Evolutionary conservation across 495 filamentous ascomycete genomes (phyloP).

Genomic region (Clavariopsis aquatica): DNA sequence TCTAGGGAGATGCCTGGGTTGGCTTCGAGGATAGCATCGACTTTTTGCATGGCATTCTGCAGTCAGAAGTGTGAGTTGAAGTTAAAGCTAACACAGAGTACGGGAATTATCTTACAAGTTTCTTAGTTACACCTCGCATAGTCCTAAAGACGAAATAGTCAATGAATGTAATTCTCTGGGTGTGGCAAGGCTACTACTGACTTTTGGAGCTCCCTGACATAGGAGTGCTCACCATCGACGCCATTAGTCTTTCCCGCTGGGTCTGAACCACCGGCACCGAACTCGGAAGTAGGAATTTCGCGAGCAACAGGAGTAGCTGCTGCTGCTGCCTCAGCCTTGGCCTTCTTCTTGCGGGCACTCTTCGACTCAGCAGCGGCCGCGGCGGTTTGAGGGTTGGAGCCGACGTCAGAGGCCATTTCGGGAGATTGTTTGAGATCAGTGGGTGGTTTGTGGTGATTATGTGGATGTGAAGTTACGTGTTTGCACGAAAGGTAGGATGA

Average conservation of each 20-base stretch:
- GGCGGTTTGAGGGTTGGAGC: constrained; percentile 37
- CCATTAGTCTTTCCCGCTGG: constrained; percentile 49
- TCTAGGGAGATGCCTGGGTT: constrained; percentile 76
- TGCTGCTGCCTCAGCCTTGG: constrained; percentile 42
- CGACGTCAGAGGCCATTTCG: constrained; percentile 34
- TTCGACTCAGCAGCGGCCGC: constrained; percentile 42
- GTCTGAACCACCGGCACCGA: constrained; percentile 28
- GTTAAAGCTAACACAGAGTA: constrained; percentile 4
- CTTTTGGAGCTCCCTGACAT: constrained; percentile 86
- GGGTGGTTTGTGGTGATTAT: not conserved
- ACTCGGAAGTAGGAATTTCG: constrained; percentile 32
- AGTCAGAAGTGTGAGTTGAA: constrained; percentile 22
- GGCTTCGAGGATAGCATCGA: constrained; percentile 74
- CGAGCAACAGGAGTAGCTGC: constrained; percentile 22
- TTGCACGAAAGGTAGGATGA: constrained; percentile 15
- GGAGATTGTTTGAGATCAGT: not conserved
- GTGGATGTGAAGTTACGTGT: constrained; percentile 7
- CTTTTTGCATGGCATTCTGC: constrained; percentile 74
- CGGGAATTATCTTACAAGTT: constrained; percentile 64
- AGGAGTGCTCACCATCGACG: constrained; percentile 66
- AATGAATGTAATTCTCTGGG: not conserved
- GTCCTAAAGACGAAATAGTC: constrained; percentile 54
- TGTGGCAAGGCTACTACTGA: constrained; percentile 48
- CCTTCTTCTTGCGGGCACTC: constrained; percentile 48
- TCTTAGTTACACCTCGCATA: constrained; percentile 84